Percentiles rank a stretch among this genome's conserved stretches.
phyloP scores from a whole-genome alignment of 768 basidiomycete species.

The Leccinellum rugosiceps region DNA sequence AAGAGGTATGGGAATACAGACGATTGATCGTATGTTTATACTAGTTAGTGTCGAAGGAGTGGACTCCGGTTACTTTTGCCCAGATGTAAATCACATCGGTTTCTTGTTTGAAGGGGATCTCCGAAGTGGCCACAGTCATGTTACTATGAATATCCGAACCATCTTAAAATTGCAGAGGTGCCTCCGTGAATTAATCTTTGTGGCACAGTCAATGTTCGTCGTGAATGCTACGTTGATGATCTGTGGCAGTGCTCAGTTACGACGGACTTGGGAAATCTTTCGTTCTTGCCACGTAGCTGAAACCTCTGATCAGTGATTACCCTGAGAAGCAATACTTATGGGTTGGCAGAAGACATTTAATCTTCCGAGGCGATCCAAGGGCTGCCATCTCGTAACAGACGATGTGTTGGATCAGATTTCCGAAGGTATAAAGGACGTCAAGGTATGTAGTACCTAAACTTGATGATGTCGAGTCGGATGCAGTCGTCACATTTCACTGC shows the following conservation, averaged over 20 bases:
- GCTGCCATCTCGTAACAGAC: constrained; percentile 83
- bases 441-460: constrained; percentile 40
- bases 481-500: background rate
- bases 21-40: constrained; percentile 17
- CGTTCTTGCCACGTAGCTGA: background rate
- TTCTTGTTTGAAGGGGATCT: background rate
- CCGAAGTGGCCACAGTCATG: background rate
- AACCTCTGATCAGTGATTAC: background rate
- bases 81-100: background rate
- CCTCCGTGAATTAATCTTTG: background rate
- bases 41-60: background rate
- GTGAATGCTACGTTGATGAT: background rate
- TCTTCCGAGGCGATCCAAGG: constrained; percentile 50
- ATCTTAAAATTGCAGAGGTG: background rate
- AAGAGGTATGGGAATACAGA: constrained; percentile 30
- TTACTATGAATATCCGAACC: background rate
- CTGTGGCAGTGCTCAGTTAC: background rate
- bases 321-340: constrained; percentile 42
- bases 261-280: background rate
- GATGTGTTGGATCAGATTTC: constrained; percentile 66
- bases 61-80: background rate
- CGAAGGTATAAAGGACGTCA: constrained; percentile 62
- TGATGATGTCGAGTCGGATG: background rate
- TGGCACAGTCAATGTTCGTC: background rate
- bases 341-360: constrained; percentile 89